Conservation (phyloP, 371 early-diverging fungal species). For the Sporodiniella umbellata region DNA sequence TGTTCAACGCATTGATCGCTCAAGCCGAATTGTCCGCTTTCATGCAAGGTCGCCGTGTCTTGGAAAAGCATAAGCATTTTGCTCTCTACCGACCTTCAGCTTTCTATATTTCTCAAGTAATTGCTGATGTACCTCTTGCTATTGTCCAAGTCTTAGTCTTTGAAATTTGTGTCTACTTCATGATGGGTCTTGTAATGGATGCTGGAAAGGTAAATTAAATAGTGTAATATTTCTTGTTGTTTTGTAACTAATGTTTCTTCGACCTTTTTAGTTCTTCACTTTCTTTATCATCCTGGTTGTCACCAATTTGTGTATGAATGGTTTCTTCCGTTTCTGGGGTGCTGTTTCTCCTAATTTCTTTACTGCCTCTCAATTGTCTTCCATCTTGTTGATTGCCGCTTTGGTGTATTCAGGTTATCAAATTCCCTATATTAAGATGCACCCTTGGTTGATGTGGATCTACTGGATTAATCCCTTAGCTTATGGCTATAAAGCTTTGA, state of each 20-base stretch:
- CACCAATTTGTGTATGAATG: slow-evolving; percentile 53
- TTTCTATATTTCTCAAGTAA: slow-evolving; percentile 59
- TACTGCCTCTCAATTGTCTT: slow-evolving; percentile 53
- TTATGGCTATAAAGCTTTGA: slow-evolving; percentile 58
- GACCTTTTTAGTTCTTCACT: slow-evolving; percentile 41
- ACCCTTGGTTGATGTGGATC: slow-evolving; percentile 71
- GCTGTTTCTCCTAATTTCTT: slow-evolving; percentile 55
- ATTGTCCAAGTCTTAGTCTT: slow-evolving; percentile 39
- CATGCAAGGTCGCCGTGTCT: slow-evolving; percentile 60
- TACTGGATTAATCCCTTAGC: slow-evolving; percentile 69
- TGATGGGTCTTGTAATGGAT: slow-evolving; percentile 50
- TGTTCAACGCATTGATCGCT: slow-evolving; percentile 59
- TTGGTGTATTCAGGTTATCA: slow-evolving; percentile 65
- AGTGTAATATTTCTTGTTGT: no score
- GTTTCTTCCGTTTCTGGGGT: slow-evolving; percentile 62
- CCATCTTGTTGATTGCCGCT: slow-evolving; percentile 50
- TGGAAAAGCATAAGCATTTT: slow-evolving; percentile 65
- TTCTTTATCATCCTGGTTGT: slow-evolving; percentile 49
- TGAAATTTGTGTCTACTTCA: slow-evolving; percentile 52
- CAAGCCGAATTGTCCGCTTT: slow-evolving; percentile 54
- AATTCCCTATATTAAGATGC: slow-evolving; percentile 57
- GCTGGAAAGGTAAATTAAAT: slow-evolving; percentile 32
- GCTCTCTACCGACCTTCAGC: slow-evolving; percentile 68
- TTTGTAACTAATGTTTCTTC: no score
- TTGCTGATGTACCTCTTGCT: slow-evolving; percentile 41